Base-by-base conservation (phyloP, 192 early-diverging fungal species). In the Dimargaris xerosporica region DNA sequence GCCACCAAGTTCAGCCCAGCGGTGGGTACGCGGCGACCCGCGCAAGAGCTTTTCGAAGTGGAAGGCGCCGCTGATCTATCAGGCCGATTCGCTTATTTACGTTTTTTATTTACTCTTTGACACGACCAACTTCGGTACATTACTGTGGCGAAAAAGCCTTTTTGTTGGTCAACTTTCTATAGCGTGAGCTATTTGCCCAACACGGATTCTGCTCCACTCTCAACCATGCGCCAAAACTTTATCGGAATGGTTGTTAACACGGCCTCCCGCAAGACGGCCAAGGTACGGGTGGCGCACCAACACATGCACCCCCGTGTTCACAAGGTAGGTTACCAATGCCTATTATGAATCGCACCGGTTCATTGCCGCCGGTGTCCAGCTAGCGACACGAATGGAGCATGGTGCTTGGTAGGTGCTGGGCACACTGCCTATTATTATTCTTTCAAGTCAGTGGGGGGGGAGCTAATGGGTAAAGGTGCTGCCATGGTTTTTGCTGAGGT, bases 161-260 rank as follows among this genome's bases (percentile, higher is more conserved):
- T n/a, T n/a, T n/a, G n/a, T n/a, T n/a, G n/a, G n/a, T n/a, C 34
- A 39, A 7, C 34, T 39, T 39, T 39, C 34, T 2, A 39, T 7
- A 5, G 7, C 34, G 2, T 7, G 34, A 7, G 34, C 34, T 39
- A 39, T 7, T 7, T 39, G 34, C 3, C 34, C 7, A 39, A 7
- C 34, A 39, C 34, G 2, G 34, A 39, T 52, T 19, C 10, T 52
- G 9, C 11, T n/a, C 28, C n/a, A 19, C 19, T 9, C 11, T 21
- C 34, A 46, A 78, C 41, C 66, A 83, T 85, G 83, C 76, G 86
- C 54, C 87, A 86, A 64, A 85, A 85, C 68, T 86, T 89, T 66
- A 71, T 89, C 59, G 91, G 91, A 51, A 81, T 90, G 67, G 91
- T 96, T 51, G 77, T 96, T 59, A 85, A 87, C 63, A 91, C 90